Evolutionary conservation across 1,139 yeast species (phyloP), one percentile per base, ranked within the genome.

Genomic region (Zygosaccharomyces sapae): DNA sequence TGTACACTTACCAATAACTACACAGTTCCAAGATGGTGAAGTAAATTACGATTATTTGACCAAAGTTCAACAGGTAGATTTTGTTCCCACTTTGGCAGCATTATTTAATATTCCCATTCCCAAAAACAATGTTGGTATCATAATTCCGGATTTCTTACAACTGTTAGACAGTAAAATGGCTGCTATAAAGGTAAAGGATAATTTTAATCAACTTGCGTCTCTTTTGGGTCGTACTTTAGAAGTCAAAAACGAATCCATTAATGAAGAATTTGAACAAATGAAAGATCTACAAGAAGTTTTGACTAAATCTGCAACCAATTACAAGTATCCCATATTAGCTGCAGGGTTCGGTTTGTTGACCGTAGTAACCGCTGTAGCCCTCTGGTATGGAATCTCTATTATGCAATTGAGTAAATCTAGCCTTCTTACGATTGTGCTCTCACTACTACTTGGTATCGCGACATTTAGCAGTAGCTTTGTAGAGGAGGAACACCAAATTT

Each of bases 401-500:
- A 48, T 48, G 46, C 25, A 25, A 13, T n/a, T 30, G 7, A 24
- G 27, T 3, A 27, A 38, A 24, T 24, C 46, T 3, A 44, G 44
- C 20, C n/a, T 39, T n/a, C 8, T 54, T 30, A 43, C 53, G 20
- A 24, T 59, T 20, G 25, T 55, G 24, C 44, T 63, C 18, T 62
- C 71, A 1, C 38, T 65, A 13, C 38, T 72, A 1, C 44, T 65
- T 42, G 57, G 71, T 54, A 3, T 79, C 19, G 71, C 80, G 7
- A 52, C 85, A 64, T 87, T 88, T 70, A 97, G 95, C 0, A 86
- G 96, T 33, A 87, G 96, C 22, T 73, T 89, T 53, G 86, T 92
- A n/a, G 99, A 92, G 59, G 99, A 92, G 64, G 99, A 92, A 61
- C 96, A 92, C 61, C 97, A 89, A 62, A 68, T 89, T 12, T 92